Evolutionary conservation across 2,329 filamentous ascomycete species (phyloP).

Genomic region (Emmonsiellopsis sp.): DNA sequence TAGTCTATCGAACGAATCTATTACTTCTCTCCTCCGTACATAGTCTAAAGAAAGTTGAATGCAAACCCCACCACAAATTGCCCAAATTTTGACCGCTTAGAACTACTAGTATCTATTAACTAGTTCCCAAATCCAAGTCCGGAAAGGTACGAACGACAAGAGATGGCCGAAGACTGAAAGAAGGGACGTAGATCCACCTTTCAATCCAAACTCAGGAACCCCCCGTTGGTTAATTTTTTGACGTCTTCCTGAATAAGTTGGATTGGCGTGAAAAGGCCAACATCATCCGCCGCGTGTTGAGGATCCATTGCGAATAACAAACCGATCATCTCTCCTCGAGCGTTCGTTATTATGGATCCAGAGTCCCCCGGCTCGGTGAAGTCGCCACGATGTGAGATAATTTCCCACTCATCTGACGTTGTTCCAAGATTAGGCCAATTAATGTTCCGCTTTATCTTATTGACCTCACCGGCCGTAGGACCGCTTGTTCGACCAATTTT

Average conservation of each 20-base stretch:
- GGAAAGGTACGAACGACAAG: too few species aligned
- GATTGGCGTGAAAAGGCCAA: neutral
- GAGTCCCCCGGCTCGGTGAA: neutral
- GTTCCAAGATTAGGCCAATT: neutral
- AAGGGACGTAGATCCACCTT: too few species aligned
- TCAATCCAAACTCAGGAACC: too few species aligned
- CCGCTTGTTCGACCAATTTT: neutral
- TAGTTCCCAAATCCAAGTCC: too few species aligned
- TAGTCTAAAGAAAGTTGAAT: too few species aligned
- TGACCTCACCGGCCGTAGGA: neutral
- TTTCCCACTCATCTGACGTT: neutral
- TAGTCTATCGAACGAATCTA: too few species aligned
- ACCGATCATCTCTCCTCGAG: neutral
- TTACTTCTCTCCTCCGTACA: too few species aligned
- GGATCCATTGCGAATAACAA: neutral
- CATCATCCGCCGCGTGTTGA: neutral
- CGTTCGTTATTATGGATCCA: neutral
- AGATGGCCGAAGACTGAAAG: too few species aligned
- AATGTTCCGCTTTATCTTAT: neutral
- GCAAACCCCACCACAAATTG: too few species aligned
- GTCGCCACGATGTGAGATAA: neutral
- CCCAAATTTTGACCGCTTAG: too few species aligned
- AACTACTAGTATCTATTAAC: too few species aligned
- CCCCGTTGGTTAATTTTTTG: too few species aligned
- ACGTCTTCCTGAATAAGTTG: neutral